Evolutionary conservation across 306 rosid species (phyloP), one percentile per base, ranked within the genome.

Genomic region (Prunus mira): DNA sequence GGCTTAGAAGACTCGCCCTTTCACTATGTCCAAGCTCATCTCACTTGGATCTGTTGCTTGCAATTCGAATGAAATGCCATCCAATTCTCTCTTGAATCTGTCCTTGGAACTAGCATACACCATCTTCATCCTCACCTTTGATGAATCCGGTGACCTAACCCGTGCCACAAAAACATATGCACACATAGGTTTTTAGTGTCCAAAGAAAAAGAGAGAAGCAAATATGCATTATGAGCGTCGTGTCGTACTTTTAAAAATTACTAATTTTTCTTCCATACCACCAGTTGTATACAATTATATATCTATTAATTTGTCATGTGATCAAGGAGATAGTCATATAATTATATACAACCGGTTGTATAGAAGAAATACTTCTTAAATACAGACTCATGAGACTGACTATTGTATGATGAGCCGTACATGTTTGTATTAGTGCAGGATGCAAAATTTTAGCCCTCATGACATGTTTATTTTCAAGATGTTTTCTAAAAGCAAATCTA

Each of bases 11-110:
- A 89, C 93, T 82, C 96, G 79, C 24, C 63, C 88, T 76, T 83
- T 90, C 34, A 93, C 98, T 65, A 89, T 86, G 89, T 90, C 98
- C 87, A 93, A 80, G 90, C 96, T 89, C 96, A 93, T 87, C 86
- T 93, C 96, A 71, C 94, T 93, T 47, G 98, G 96, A 90, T 93
- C 98, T 77, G 98, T 93, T 78, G 96, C 98, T 87, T 93, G 98
- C 75, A 93, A 70, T 69, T 93, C 98, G 41, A 89, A 84, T 79
- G 88, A 91, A 83, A 90, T 89, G 68, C 96, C 96, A 1, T 93
- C 98, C 83, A 93, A 77, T 76, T 90, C 98, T 76, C 98, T 89
- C 84, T 90, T 93, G 90, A 93, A 93, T 79, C 96, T 89, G 65
- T 93, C 98, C 86, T 90, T 93, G 75, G 96, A 93, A 81, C 98